These are phyloP conservation scores for Aspergillus funiculosus DNA, from an alignment of 495 filamentous ascomycete species.

Conservation along the genomic window DNA sequence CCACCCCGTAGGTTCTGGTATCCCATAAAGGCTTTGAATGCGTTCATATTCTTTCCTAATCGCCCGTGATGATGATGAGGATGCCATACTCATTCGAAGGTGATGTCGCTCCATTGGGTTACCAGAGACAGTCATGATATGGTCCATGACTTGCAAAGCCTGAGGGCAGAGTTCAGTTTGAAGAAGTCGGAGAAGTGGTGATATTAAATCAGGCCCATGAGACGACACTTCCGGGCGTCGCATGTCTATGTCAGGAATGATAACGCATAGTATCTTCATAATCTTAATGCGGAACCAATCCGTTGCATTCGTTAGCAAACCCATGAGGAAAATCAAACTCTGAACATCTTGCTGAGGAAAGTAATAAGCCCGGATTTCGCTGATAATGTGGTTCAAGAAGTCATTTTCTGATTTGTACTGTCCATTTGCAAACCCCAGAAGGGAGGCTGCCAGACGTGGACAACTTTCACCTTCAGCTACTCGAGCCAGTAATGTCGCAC, in stretches of 20 bases:
- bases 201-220: conserved; percentile 92
- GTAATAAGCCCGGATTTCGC: conserved; percentile 70
- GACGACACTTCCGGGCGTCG: conserved; percentile 80
- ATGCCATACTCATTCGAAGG: conserved; percentile 92
- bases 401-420: conserved; percentile 67
- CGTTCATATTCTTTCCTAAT: conserved; percentile 91
- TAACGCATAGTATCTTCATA: conserved; percentile 78
- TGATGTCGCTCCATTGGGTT: conserved; percentile 92
- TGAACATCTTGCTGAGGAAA: conserved; percentile 80
- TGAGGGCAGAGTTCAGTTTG: conserved; percentile 92
- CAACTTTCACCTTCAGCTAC: conserved; percentile 63
- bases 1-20: conserved; percentile 94
- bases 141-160: conserved; percentile 83
- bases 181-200: conserved; percentile 80
- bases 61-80: conserved; percentile 66
- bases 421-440: conserved; percentile 64
- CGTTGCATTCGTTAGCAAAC: conserved; percentile 79
- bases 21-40: conserved; percentile 90
- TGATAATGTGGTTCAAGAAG: conserved; percentile 69
- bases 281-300: conserved; percentile 88
- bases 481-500: conserved; percentile 61
- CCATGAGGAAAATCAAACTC: conserved; percentile 84
- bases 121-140: conserved; percentile 89
- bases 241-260: conserved; percentile 92
- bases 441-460: conserved; percentile 42